phyloP scores from a whole-genome alignment of 768 basidiomycete genomes.

The Panaeolus papilionaceus region DNA sequence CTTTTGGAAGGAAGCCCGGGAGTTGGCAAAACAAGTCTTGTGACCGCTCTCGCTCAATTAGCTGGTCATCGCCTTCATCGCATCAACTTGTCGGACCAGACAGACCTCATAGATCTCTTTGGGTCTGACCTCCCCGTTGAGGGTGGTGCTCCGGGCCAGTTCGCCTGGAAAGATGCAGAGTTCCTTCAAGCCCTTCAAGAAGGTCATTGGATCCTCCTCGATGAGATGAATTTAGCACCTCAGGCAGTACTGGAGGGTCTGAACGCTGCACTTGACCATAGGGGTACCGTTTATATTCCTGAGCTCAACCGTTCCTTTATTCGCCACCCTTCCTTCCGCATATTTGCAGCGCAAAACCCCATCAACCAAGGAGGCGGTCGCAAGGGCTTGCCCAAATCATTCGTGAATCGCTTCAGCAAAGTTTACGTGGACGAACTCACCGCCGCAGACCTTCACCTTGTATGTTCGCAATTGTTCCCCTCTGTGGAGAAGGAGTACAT shows the following conservation, averaged over 20 bases:
- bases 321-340: constrained; percentile 92
- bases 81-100: constrained; percentile 98
- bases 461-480: constrained; percentile 80
- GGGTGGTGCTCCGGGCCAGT: constrained; percentile 89
- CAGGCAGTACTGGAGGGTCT: constrained; percentile 97
- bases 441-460: constrained; percentile 73
- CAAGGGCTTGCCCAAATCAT: constrained; percentile 97
- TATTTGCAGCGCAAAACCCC: constrained; percentile 98
- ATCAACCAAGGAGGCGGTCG: constrained; percentile 95
- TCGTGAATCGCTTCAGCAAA: constrained; percentile 98
- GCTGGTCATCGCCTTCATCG: constrained; percentile 83
- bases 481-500: constrained; percentile 58
- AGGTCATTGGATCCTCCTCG: constrained; percentile 97
- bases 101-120: constrained; percentile 94
- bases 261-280: constrained; percentile 95
- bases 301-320: constrained; percentile 90
- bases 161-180: constrained; percentile 97
- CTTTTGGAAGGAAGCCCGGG: constrained; percentile 97
- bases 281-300: constrained; percentile 93
- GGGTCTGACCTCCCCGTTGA: constrained; percentile 96
- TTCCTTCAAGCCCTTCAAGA: constrained; percentile 92
- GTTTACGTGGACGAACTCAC: constrained; percentile 91
- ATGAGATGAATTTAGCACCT: constrained; percentile 99
- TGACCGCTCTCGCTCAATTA: constrained; percentile 84
- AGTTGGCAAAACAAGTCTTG: constrained; percentile 95